These are phyloP conservation scores for Chenopodium suecicum DNA, from an alignment of 148 eudicot species.

Conservation along the genomic window DNA sequence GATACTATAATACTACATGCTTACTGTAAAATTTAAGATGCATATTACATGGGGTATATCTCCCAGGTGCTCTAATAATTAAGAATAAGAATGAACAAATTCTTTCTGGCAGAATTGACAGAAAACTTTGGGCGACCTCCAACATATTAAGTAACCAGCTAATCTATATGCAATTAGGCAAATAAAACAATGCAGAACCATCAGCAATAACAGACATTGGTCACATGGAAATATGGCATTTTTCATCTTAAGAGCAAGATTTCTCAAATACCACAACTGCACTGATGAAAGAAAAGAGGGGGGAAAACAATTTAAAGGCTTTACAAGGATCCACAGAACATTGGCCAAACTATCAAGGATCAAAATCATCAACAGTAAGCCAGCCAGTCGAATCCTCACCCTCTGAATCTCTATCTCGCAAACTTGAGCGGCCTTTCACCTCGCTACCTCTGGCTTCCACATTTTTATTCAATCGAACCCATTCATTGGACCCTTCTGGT, in stretches of 20 bases:
- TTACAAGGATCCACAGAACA: conserved; percentile 28
- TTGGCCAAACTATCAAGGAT: conserved; percentile 38
- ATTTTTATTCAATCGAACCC: conserved; percentile 47
- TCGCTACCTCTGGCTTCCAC: conserved; percentile 23
- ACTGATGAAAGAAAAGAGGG: background rate
- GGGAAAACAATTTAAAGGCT: conserved; percentile 10
- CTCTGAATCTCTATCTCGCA: conserved; percentile 54
- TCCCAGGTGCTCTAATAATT: too few species aligned
- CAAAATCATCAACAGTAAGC: conserved; percentile 63
- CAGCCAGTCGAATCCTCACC: conserved; percentile 69
- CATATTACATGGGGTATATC: too few species aligned
- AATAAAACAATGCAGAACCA: background rate
- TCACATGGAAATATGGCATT: background rate
- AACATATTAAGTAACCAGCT: background rate
- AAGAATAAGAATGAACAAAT: background rate
- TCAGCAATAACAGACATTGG: background rate
- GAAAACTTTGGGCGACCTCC: background rate
- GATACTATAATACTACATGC: too few species aligned
- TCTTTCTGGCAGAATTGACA: background rate
- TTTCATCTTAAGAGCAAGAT: background rate
- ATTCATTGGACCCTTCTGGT: conserved; percentile 45
- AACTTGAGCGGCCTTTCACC: conserved; percentile 32
- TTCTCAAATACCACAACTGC: conserved; percentile 11
- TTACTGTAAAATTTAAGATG: too few species aligned
- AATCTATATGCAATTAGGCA: background rate